Evolutionary conservation across 2,329 filamentous ascomycete genomes (phyloP), one percentile per base, ranked within the genome.

Genomic region (Colletotrichum sp.): DNA sequence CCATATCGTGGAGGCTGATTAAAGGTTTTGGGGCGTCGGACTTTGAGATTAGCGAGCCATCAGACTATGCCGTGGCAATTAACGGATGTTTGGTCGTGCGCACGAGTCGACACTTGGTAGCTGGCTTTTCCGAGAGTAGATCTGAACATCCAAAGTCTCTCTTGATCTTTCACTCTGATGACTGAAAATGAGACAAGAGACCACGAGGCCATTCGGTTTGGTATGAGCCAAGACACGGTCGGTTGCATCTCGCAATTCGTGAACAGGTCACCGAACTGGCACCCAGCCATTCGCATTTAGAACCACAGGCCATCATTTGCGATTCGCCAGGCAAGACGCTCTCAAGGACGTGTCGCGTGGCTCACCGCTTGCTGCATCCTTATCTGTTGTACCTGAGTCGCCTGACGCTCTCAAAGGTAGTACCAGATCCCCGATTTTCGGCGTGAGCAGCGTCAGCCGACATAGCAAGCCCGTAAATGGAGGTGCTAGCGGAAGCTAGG

Each of bases 361-460:
- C 30, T 76, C 70, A 72, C 44, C 64, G 70, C 73, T 39, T 30
- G 73, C 63, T 63, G 34, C 44, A 32, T 69, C 44, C 64, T 76
- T 76, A 73, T 76, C 63, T 73, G 25, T 27, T 67, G 11, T 64
- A 16, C 57, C 73, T 30, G 27, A 57, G 64, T 76, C 73, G 73
- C 52, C 57, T 76, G 73, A 76, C 64, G 27, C 61, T 30, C 55
- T 19, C 44, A 19, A 27, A 29, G 13, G 65, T 61, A 44, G 36
- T 30, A 62, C 39, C 64, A 36, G 57, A 68, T 32, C 19, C 36
- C 69, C 55, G 55, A 73, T 11, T 27, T 64, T 55, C 73, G 73
- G 64, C 57, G n/a, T 59, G 63, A 76, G 29, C 19, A 52, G 64
- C 57, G 67, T 73, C 70, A 76, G 73, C 63, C 73, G 73, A 73